Base-by-base conservation (phyloP, 2,329 filamentous ascomycete genomes). In the Cercospora beticola region DNA sequence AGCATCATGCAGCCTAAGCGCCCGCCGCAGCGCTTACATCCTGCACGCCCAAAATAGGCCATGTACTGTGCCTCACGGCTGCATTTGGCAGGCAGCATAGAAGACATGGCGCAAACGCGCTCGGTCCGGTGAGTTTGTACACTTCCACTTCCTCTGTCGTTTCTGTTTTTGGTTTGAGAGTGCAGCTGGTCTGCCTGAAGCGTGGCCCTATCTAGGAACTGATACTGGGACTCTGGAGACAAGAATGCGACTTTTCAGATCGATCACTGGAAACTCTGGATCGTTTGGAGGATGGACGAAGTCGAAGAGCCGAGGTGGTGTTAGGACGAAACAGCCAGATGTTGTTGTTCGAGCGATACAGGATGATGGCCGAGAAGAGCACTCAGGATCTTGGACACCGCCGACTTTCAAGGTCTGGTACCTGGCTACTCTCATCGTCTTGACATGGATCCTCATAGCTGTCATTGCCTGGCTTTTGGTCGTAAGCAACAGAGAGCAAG, bases 401-500 rank as follows among this genome's bases (percentile, higher is more conserved):
- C 16, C 74, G 2, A 81, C 81, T 0, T 70, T 83, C 2, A 74
- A 75, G 57, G 73, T 75, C 0, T 76, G 81, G 0, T 79, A 85
- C 0, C 76, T 86, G 0, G 61, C 76, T 0, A 68, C 72, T 0
- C 72, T 86, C 0, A 77, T 82, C 0, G 14, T 78, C 0, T 62
- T 80, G 0, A 33, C 65, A 75, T 26, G 73, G 66, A 43, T 65
- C 0, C 69, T 88, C 0, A 83, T 85, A 0, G 74, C 76, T 0
- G 66, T 82, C 0, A 75, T 88, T 0, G 85, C 87, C 65, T 71
- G 81, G 0, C 72, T 88, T 0, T 80, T 84, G 0, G 75, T 78
- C 1, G 76, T 74, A 0, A 86, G 82, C 26, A 6, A 4, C 26
- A 4, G 26, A 28, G 26, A 28, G 3, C 80, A 83, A 0, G 87